Conservation (phyloP, 495 filamentous ascomycete species). For the Penicillium macrosclerotiorum region DNA sequence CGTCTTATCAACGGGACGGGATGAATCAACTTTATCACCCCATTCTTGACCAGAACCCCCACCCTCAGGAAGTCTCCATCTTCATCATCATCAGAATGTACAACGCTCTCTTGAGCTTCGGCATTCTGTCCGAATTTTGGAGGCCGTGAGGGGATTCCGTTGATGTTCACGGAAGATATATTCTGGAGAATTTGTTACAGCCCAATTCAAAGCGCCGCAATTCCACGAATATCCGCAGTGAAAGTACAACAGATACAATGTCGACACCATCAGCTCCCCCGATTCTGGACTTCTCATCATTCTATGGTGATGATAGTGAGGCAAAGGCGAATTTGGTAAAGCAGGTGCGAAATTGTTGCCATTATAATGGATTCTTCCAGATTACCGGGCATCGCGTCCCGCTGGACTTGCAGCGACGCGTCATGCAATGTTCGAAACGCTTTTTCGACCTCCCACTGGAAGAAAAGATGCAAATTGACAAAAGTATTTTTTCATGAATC, state of each 20-base stretch:
- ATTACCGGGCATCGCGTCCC: slow-evolving; percentile 46
- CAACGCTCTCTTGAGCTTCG: slow-evolving; percentile 8
- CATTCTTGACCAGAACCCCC: slow-evolving; percentile 23
- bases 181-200: neutral
- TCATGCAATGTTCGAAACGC: slow-evolving; percentile 38
- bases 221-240: neutral
- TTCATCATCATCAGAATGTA: neutral
- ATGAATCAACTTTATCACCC: slow-evolving; percentile 10
- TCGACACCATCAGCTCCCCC: slow-evolving; percentile 24
- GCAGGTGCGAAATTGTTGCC: slow-evolving; percentile 31
- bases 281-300: slow-evolving; percentile 36
- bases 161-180: neutral
- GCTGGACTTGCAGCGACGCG: slow-evolving; percentile 26
- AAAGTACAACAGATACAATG: slow-evolving; percentile 20
- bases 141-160: neutral
- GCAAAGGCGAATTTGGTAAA: slow-evolving; percentile 32
- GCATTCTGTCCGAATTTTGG: slow-evolving; percentile 19
- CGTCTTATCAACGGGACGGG: slow-evolving; percentile 8
- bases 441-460: slow-evolving; percentile 53
- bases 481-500: slow-evolving; percentile 33
- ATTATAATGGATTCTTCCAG: slow-evolving; percentile 52
- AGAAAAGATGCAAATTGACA: slow-evolving; percentile 48
- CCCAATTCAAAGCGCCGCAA: neutral
- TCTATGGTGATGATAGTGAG: slow-evolving; percentile 27
- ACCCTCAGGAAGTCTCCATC: slow-evolving; percentile 3